Conservation (phyloP, 2,329 filamentous ascomycete species). For the Didymella glomerata region DNA sequence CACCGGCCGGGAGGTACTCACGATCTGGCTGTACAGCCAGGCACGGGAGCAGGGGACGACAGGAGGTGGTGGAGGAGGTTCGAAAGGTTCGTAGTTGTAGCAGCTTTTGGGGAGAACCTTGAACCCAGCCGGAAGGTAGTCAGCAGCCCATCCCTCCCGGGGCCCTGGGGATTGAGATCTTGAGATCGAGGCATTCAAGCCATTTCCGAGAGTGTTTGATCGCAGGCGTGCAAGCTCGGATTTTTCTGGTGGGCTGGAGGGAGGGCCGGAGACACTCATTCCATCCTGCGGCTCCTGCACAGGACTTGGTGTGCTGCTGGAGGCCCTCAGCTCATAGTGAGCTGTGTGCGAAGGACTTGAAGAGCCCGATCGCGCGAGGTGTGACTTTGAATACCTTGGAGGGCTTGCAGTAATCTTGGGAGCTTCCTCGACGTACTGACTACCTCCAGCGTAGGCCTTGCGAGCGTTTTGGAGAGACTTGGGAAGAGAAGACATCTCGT, state of each 20-base stretch:
- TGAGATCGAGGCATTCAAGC: not conserved
- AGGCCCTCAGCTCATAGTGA: not conserved
- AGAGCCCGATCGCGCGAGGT: not conserved
- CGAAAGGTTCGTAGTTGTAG: slow-evolving; percentile 3
- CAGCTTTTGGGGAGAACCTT: not conserved
- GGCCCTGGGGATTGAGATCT: not conserved
- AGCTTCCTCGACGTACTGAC: not conserved
- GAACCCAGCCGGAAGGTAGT: not conserved
- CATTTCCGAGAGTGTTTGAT: not conserved
- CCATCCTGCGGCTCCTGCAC: not conserved
- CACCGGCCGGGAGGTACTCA: not conserved
- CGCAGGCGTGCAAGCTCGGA: not conserved
- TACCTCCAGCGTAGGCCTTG: not conserved
- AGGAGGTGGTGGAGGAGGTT: not conserved
- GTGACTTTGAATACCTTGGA: not conserved
- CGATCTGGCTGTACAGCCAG: not conserved
- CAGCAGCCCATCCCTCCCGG: not conserved
- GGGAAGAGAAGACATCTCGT: not conserved
- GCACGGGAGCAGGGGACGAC: not conserved
- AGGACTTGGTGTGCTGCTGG: not conserved
- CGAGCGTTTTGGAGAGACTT: not conserved
- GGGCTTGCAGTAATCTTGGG: not conserved
- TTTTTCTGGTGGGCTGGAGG: not conserved
- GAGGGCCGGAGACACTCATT: not conserved
- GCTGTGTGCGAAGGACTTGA: not conserved